Evolutionary conservation across 352 stramenopile species (phyloP), one percentile per base, ranked within the genome.

Genomic region (Phytophthora capsici): DNA sequence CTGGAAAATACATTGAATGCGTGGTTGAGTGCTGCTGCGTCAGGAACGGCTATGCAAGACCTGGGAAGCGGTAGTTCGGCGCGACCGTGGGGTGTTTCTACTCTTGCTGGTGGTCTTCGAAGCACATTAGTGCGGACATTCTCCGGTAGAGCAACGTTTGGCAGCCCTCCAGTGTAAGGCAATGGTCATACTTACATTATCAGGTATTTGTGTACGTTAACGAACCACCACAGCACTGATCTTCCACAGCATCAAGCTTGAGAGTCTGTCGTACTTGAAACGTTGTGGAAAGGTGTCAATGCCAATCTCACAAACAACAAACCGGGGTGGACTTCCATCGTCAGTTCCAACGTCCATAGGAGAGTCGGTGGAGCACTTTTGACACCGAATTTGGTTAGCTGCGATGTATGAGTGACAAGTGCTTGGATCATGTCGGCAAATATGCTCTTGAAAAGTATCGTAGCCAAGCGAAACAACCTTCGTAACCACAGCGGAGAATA

Each of bases 401-500:
- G 3, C 17, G n/a, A 70, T 13, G 9, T 20, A 19, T 6, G 54
- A 56, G 26, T 76, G 59, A 30, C 22, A 71, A 16, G 14, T 56
- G n/a, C n/a, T 57, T 19, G 57, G 17, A 32, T 75, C 23, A 53
- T 90, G 79, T 0, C 1, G 44, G 54, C 81, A 91, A 26, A 82
- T 56, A 19, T 78, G 71, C 0, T 55, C 47, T 41, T 76, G 58
- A 57, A 90, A 90, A 0, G 72, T 57, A 56, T 92, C 81, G n/a
- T 69, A 87, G 2, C 81, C 84, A 2, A 89, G 63, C 1, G 79
- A 73, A 32, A 92, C 71, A 41, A 79, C 57, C 40, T 54, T 71
- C 68, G 89, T 68, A 6, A 66, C 78, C 30, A 64, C 37, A 5
- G 69, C 77, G 3, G 84, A 89, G 37, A 92, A 92, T n/a, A 92